Conservation (phyloP, 768 basidiomycete species). For the Zangia roseola region DNA sequence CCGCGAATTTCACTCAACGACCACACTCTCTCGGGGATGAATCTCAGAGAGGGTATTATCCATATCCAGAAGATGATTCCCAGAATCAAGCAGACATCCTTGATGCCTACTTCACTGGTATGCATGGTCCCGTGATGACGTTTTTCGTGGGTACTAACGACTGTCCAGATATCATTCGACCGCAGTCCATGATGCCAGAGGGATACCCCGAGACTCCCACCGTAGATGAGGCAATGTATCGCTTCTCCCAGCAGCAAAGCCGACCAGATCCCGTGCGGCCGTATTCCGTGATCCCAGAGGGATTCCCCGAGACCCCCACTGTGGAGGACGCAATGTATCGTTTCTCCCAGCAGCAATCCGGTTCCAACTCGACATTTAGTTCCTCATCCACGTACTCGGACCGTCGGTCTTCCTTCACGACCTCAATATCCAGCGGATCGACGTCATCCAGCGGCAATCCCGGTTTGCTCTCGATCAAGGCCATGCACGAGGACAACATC, state of each 20-base stretch:
- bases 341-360: constrained; percentile 4
- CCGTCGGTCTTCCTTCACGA: constrained; percentile 29
- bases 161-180: constrained; percentile 24
- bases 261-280: constrained; percentile 23
- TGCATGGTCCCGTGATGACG: neutral
- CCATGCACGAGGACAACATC: constrained; percentile 57
- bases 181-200: constrained; percentile 7
- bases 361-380: constrained; percentile 3
- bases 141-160: neutral
- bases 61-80: constrained; percentile 24
- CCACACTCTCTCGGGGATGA: constrained; percentile 19
- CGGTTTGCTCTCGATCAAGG: constrained; percentile 56
- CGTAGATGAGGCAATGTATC: constrained; percentile 8
- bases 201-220: constrained; percentile 23
- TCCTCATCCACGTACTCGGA: constrained; percentile 11
- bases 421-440: constrained; percentile 40
- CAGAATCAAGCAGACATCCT: constrained; percentile 37
- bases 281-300: constrained; percentile 3
- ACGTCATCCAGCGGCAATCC: constrained; percentile 27
- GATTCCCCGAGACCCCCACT: constrained; percentile 22
- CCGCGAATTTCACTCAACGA: constrained; percentile 10
- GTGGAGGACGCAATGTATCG: constrained; percentile 10
- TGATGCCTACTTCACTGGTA: constrained; percentile 44
- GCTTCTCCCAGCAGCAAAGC: constrained; percentile 6
- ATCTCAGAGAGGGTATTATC: constrained; percentile 15